Evolutionary conservation across 257 asterid species (phyloP), one percentile per base, ranked within the genome.

Genomic region (Petunia secreta): DNA sequence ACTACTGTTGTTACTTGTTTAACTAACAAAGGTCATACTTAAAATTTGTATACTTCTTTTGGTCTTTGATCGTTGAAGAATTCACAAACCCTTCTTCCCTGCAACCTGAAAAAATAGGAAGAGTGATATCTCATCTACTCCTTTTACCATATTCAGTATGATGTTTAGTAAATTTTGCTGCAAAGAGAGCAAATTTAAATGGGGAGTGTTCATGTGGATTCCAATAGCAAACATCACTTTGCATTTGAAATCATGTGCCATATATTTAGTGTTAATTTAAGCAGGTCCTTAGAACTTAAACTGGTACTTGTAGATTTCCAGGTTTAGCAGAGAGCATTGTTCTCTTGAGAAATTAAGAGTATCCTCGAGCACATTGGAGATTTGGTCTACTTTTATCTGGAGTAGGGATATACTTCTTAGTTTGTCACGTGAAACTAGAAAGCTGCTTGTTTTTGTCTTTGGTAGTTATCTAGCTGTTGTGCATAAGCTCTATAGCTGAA

Each of bases 181-280:
- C 25, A 71, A 69, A 71, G 60, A 48, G 43, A 43, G 59, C 1
- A 48, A 46, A 71, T 71, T 25, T 48, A 34, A 68, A 25, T 69
- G 43, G 59, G 46, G 43, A 71, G 48, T 68, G 75, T 15, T 3
- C 39, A 1, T 34, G 43, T 34, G 41, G 43, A 25, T 10, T 71
- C 76, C 41, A 46, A 13, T 44, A 71, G 59, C 3, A 71, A 48
- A 1, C 43, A 0, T 71, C 25, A 48, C 43, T 48, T 25, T 16
- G 59, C 59, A 25, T 71, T 48, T 71, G 77, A 71, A 53, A 71
- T 71, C 40, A 2, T 48, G 59, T 48, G 40, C 59, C 75, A 71
- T 34, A 25, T 41, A 43, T 48, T 71, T 48, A 71, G 40, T 3
- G 59, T 48, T 25, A 10, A 9, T 44, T 46, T 68, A 6, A 15